Conservation (phyloP, 2,329 filamentous ascomycete genomes). For the Dichotomopilus funicola region DNA sequence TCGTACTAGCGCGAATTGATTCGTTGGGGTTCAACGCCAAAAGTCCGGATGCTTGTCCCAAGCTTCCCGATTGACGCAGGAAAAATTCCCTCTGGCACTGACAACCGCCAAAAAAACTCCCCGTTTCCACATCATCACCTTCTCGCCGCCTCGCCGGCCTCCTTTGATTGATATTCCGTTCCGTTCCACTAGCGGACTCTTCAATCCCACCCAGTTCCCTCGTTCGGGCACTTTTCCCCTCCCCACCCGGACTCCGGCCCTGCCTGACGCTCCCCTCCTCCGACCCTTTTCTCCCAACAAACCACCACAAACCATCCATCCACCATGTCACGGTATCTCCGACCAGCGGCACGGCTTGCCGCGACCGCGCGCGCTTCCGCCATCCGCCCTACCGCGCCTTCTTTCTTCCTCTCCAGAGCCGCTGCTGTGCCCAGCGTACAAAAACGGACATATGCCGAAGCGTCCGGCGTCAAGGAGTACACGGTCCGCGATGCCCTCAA, state of each 20-base stretch:
- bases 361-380: slow-evolving; percentile 29
- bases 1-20: slow-evolving; percentile 17
- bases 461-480: slow-evolving; percentile 72
- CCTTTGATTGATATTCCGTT: not conserved
- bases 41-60: slow-evolving; percentile 23
- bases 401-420: slow-evolving; percentile 23
- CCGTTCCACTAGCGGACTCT: slow-evolving; percentile 11
- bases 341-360: slow-evolving; percentile 39
- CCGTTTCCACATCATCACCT: slow-evolving; percentile 15
- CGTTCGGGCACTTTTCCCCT: not conserved
- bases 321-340: slow-evolving; percentile 43
- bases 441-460: slow-evolving; percentile 50
- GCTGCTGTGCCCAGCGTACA: slow-evolving; percentile 35
- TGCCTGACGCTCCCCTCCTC: not conserved
- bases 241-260: slow-evolving; percentile 1
- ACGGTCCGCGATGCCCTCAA: slow-evolving; percentile 96
- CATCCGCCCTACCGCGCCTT: slow-evolving; percentile 22
- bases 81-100: slow-evolving; percentile 24
- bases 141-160: slow-evolving; percentile 7
- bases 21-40: slow-evolving; percentile 26
- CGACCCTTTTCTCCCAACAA: slow-evolving; percentile 7
- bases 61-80: slow-evolving; percentile 20
- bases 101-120: slow-evolving; percentile 15
- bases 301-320: slow-evolving; percentile 13
- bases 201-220: slow-evolving; percentile 17